These are phyloP conservation scores for Scedosporium dehoogii DNA, from an alignment of 2,329 filamentous ascomycete species.

Conservation along the genomic window DNA sequence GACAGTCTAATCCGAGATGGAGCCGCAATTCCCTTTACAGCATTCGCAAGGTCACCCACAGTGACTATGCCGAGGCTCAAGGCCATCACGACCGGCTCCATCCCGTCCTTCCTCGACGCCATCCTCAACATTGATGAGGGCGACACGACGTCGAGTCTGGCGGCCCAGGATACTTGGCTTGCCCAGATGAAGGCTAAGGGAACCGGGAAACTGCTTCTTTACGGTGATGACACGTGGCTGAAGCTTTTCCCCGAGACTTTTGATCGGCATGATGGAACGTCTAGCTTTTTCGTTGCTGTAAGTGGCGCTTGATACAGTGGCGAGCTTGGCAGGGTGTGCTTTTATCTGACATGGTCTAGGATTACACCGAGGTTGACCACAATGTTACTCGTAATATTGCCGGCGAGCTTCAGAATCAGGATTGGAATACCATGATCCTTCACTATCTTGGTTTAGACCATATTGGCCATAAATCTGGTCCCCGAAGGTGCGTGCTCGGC, in stretches of 20 bases:
- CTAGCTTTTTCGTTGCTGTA: slow-evolving; percentile 96
- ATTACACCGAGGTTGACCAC: slow-evolving; percentile 95
- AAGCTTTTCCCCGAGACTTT: slow-evolving; percentile 91
- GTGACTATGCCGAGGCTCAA: slow-evolving; percentile 98
- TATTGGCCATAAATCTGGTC: slow-evolving; percentile 93
- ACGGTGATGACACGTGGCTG: slow-evolving; percentile 96
- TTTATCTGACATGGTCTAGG: slow-evolving; percentile 39
- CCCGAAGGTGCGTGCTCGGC: slow-evolving; percentile 49
- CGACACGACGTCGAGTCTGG: slow-evolving; percentile 80
- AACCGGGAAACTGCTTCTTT: slow-evolving; percentile 76
- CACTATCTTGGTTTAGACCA: slow-evolving; percentile 96
- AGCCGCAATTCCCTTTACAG: slow-evolving; percentile 83
- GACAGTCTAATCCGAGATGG: slow-evolving; percentile 72
- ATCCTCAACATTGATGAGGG: slow-evolving; percentile 95
- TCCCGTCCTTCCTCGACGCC: slow-evolving; percentile 95
- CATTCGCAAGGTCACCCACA: slow-evolving; percentile 90
- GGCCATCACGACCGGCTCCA: slow-evolving; percentile 92
- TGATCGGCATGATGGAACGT: slow-evolving; percentile 79
- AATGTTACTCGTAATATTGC: slow-evolving; percentile 91
- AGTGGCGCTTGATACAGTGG: slow-evolving; percentile 25
- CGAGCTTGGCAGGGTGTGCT: background rate
- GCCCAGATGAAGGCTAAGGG: slow-evolving; percentile 74
- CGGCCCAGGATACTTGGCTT: slow-evolving; percentile 89
- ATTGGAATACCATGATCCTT: slow-evolving; percentile 90
- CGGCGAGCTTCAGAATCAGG: slow-evolving; percentile 60